phyloP scores from a whole-genome alignment of 2,329 filamentous ascomycete species.

The Nemania abortiva region DNA sequence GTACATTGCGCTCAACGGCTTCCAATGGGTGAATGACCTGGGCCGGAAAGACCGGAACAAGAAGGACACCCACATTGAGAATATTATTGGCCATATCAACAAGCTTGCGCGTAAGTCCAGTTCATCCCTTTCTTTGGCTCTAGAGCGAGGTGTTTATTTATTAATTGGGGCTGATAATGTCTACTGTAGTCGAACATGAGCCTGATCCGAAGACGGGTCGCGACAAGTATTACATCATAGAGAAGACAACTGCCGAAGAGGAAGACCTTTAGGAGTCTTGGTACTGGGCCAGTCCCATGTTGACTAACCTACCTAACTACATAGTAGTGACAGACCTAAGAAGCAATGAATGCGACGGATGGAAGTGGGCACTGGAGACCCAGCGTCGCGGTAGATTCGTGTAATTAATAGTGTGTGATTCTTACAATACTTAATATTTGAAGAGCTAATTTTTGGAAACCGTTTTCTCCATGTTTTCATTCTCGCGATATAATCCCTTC shows the following conservation, averaged over 20 bases:
- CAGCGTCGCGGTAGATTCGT: not conserved
- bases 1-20: constrained; percentile 71
- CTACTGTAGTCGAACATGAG: constrained; percentile 47
- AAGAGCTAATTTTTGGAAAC: not conserved
- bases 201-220: constrained; percentile 43
- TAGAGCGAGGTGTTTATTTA: not conserved
- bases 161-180: constrained; percentile 26
- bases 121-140: not conserved
- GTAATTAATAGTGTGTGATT: not conserved
- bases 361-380: not conserved
- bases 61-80: constrained; percentile 74
- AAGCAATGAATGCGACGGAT: not conserved
- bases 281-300: not conserved
- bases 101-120: constrained; percentile 67
- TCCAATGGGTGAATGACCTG: constrained; percentile 69
- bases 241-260: constrained; percentile 49
- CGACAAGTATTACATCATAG: constrained; percentile 48
- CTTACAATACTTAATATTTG: not conserved
- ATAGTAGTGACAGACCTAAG: not conserved
- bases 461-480: not conserved
- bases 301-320: too few relatives aligned
- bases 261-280: constrained; percentile 42
- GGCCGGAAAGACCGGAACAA: constrained; percentile 71
- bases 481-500: too few relatives aligned
- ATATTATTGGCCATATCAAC: constrained; percentile 73